Evolutionary conservation across 345 rosid species (phyloP).

Genomic region (Barbarea vulgaris): DNA sequence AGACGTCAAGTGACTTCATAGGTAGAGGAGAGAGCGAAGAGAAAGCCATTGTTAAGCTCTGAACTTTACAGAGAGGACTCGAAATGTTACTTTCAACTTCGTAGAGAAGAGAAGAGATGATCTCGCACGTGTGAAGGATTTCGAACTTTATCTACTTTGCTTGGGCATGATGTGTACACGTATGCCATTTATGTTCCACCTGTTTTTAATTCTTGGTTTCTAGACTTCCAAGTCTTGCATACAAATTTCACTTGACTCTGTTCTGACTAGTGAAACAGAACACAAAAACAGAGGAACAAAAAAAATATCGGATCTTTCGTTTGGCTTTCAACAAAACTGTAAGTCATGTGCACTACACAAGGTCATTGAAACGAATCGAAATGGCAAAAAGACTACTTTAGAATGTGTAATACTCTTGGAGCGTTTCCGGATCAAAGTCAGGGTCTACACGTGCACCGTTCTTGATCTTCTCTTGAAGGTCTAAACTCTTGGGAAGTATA

Average conservation of each 20-base stretch:
- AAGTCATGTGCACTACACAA: background rate
- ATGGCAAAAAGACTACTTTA: background rate
- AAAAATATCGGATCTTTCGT: background rate
- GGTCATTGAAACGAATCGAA: background rate
- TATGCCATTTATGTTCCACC: slow-evolving; percentile 24
- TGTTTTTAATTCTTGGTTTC: slow-evolving; percentile 2
- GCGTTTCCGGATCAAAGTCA: slow-evolving; percentile 50
- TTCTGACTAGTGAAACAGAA: background rate
- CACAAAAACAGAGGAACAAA: background rate
- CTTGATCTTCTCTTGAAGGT: slow-evolving; percentile 73
- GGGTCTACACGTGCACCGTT: slow-evolving; percentile 53
- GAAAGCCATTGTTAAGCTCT: slow-evolving; percentile 35
- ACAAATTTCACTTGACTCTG: background rate
- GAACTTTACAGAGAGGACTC: slow-evolving; percentile 2
- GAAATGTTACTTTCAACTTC: background rate
- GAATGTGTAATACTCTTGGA: slow-evolving; percentile 36
- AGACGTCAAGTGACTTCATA: slow-evolving; percentile 27
- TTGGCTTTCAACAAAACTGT: background rate
- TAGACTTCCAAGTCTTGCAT: background rate
- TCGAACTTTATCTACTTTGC: slow-evolving; percentile 32
- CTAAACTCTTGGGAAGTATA: slow-evolving; percentile 67
- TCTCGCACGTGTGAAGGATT: slow-evolving; percentile 34
- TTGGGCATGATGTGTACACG: slow-evolving; percentile 35
- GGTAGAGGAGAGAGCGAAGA: slow-evolving; percentile 38
- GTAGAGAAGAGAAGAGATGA: slow-evolving; percentile 13